A percentile compares a stretch with the other conserved stretches of the same genome.
These are phyloP conservation scores for Beauveria scarabaeidicola DNA, from an alignment of 2,329 filamentous ascomycete species.

Conservation along the genomic window DNA sequence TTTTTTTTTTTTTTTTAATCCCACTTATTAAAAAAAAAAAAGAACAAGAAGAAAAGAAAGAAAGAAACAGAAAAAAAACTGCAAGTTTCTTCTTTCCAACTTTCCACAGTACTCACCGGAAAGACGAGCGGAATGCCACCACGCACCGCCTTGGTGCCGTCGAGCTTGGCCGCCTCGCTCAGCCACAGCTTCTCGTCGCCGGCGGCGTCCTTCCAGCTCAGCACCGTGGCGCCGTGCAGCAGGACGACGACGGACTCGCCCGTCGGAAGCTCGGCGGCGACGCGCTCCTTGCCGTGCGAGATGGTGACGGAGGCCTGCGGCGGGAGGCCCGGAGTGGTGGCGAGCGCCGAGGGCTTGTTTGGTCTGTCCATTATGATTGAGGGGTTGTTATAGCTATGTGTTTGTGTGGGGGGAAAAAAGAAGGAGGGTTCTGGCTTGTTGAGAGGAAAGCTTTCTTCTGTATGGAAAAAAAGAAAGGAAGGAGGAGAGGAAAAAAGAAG, in stretches of 20 bases:
- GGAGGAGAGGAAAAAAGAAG: no score
- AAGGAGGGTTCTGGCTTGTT: no score
- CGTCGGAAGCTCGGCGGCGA: conserved; percentile 73
- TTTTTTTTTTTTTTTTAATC: no score
- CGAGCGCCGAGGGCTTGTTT: conserved; percentile 72
- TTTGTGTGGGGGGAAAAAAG: not conserved
- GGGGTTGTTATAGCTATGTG: not conserved
- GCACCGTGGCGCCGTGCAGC: conserved; percentile 86
- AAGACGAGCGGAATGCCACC: conserved; percentile 92
- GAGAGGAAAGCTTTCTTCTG: no score
- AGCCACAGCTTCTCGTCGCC: conserved; percentile 81
- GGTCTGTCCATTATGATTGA: conserved; percentile 66
- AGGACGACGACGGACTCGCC: conserved; percentile 81
- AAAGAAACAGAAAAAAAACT: no score
- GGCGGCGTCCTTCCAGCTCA: conserved; percentile 79
- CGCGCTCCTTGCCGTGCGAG: conserved; percentile 59
- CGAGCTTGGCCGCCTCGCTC: conserved; percentile 69
- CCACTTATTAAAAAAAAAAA: no score
- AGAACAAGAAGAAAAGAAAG: no score
- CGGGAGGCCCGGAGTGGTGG: conserved; percentile 63
- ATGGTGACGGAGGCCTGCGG: conserved; percentile 71
- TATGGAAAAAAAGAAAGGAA: no score
- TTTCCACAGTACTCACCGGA: conserved; percentile 50
- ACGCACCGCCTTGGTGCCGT: conserved; percentile 81
- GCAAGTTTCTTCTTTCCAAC: no score